Percentiles rank a stretch among this genome's conserved stretches.
Evolutionary conservation across 228 moss, liverwort and hornwort genomes (phyloP).

Genomic region (Sphagnum fallax): DNA sequence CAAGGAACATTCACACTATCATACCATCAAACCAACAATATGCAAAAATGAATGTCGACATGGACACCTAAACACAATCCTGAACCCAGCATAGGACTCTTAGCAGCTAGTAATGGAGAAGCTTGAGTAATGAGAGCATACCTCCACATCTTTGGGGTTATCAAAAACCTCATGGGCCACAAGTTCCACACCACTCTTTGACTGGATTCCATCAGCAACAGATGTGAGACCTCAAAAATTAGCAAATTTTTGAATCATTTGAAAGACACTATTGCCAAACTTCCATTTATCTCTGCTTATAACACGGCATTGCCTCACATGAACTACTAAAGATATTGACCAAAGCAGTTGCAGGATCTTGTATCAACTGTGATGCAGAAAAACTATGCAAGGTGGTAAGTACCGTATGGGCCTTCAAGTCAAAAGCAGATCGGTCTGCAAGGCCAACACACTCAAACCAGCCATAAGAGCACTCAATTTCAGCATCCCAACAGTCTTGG

Average conservation of each 20-base stretch:
- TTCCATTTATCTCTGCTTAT: no score
- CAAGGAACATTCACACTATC: no score
- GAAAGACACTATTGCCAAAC: not conserved
- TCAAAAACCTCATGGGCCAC: conserved; percentile 53
- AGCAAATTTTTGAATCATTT: no score
- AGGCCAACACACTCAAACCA: conserved; percentile 97
- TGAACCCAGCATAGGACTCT: no score
- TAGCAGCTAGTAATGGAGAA: no score
- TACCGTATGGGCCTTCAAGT: conserved; percentile 88
- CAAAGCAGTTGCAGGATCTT: no score
- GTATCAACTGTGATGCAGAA: not conserved
- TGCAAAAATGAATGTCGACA: no score
- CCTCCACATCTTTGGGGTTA: conserved; percentile 50
- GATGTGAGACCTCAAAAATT: no score
- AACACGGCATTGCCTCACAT: no score
- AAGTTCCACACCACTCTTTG: conserved; percentile 59
- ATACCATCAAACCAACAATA: no score
- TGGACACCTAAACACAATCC: no score
- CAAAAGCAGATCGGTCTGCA: conserved; percentile 94
- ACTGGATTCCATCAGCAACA: conserved; percentile 29
- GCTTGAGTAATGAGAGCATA: conserved; percentile 2
- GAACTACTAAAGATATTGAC: no score
- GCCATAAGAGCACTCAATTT: conserved; percentile 93
- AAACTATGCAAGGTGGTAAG: conserved; percentile 2
- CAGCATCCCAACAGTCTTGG: conserved; percentile 97